phyloP scores from a whole-genome alignment of 306 rosid species.

The Delonix regia region DNA sequence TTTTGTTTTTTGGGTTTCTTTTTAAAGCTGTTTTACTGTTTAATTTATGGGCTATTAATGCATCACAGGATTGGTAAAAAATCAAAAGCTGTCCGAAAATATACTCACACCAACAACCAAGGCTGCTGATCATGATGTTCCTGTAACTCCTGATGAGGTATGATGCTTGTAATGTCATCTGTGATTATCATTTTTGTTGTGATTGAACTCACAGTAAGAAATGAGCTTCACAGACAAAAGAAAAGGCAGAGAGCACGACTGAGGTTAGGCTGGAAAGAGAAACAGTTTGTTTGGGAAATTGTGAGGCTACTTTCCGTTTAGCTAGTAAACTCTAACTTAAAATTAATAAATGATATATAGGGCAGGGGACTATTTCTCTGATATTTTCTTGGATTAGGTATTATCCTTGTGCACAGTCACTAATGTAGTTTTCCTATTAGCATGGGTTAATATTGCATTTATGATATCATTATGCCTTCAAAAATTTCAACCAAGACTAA shows the following conservation, averaged over 20 bases:
- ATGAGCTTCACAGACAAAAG: constrained; percentile 2
- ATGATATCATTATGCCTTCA: constrained; percentile 4
- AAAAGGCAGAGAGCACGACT: constrained; percentile 11
- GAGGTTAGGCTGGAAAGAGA: constrained; percentile 1
- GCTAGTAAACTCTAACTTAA: not conserved
- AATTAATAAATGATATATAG: constrained; percentile 17
- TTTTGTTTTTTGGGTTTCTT: not conserved
- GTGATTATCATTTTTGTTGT: constrained; percentile 4
- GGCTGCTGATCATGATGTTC: constrained; percentile 91
- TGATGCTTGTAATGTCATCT: constrained; percentile 24
- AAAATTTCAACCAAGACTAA: constrained; percentile 19
- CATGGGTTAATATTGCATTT: constrained; percentile 4
- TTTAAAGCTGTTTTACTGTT: not conserved
- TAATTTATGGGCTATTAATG: constrained; percentile 33
- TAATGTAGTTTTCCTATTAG: not conserved
- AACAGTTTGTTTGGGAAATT: not conserved
- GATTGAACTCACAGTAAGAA: not conserved
- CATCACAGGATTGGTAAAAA: constrained; percentile 76
- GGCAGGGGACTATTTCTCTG: not conserved
- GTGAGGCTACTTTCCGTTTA: not conserved
- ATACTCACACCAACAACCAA: constrained; percentile 97
- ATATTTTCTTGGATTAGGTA: not conserved
- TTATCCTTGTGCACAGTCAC: constrained; percentile 11
- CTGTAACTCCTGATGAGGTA: constrained; percentile 92
- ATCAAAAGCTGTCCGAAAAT: constrained; percentile 73